A percentile compares a stretch with the other conserved stretches of the same genome.
Evolutionary conservation across 208 protist genomes (phyloP).

Genomic region (Trypanosoma rangeli): DNA sequence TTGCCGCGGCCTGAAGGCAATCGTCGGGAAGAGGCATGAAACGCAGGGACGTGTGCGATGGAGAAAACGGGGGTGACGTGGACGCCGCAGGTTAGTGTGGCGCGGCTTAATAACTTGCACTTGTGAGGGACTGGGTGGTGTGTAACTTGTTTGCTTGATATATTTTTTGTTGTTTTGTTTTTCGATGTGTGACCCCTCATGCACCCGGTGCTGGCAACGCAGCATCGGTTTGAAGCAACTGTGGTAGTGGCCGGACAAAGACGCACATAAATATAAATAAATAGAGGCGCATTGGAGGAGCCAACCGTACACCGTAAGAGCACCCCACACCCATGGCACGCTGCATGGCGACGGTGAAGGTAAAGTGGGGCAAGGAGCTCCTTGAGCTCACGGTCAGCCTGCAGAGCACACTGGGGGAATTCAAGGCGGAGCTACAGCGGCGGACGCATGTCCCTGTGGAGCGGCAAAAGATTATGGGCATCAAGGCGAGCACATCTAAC

Average conservation of each 20-base stretch:
- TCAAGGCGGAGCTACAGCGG: conserved; percentile 56
- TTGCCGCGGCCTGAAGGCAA: no score
- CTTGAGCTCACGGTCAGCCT: conserved; percentile 57
- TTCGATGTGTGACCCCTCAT: no score
- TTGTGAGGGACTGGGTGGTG: no score
- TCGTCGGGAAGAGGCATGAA: no score
- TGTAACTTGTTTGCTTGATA: no score
- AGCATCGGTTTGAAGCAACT: no score
- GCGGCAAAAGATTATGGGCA: conserved; percentile 87
- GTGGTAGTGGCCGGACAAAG: not conserved
- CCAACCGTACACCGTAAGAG: not conserved
- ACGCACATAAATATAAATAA: not conserved
- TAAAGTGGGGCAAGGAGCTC: conserved; percentile 85
- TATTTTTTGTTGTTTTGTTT: no score
- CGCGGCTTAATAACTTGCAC: no score
- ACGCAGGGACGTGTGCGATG: no score
- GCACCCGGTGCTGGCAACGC: no score
- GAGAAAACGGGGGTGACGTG: no score
- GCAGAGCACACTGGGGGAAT: conserved; percentile 24
- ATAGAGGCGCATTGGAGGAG: not conserved
- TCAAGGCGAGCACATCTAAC: conserved; percentile 34
- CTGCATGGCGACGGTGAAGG: conserved; percentile 43
- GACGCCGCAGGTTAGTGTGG: no score
- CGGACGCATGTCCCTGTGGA: conserved; percentile 70
- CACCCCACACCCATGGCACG: not conserved